Percentiles rank a stretch among this genome's conserved stretches.
phyloP scores from a whole-genome alignment of 2,329 filamentous ascomycete species.

The Teratosphaeria epicoccoides region DNA sequence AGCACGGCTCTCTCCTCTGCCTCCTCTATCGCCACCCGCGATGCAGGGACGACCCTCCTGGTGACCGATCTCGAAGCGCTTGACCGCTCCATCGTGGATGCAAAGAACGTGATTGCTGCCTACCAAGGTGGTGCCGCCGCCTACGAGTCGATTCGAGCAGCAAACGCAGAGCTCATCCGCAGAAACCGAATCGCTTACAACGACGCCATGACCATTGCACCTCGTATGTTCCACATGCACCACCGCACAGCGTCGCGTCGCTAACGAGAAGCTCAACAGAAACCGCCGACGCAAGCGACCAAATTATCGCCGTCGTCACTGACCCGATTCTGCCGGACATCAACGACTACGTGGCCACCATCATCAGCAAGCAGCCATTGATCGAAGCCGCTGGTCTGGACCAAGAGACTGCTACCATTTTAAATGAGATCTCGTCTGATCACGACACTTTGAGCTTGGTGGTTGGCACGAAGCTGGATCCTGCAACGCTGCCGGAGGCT shows the following conservation, averaged over 20 bases:
- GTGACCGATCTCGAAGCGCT: slow-evolving; percentile 10
- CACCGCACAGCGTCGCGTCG: neutral
- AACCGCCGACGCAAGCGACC: slow-evolving; percentile 10
- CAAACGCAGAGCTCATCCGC: slow-evolving; percentile 13
- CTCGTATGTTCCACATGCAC: slow-evolving; percentile 7
- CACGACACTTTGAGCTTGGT: slow-evolving; percentile 13
- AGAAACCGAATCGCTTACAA: slow-evolving; percentile 16
- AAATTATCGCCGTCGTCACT: slow-evolving; percentile 13
- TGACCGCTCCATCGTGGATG: slow-evolving; percentile 11
- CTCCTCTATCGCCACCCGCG: slow-evolving; percentile 1
- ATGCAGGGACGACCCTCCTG: slow-evolving; percentile 13
- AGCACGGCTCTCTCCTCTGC: neutral
- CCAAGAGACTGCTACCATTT: slow-evolving; percentile 10
- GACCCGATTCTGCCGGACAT: slow-evolving; percentile 14
- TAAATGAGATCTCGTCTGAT: slow-evolving; percentile 14
- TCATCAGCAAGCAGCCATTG: slow-evolving; percentile 13
- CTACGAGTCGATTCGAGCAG: slow-evolving; percentile 12
- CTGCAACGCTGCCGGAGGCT: slow-evolving; percentile 11
- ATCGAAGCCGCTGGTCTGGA: slow-evolving; percentile 9
- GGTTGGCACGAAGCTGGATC: slow-evolving; percentile 12
- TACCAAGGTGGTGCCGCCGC: slow-evolving; percentile 11
- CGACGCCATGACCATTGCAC: slow-evolving; percentile 14
- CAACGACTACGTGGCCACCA: slow-evolving; percentile 12
- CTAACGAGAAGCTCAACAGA: slow-evolving; percentile 4
- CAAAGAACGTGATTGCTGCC: slow-evolving; percentile 8